Evolutionary conservation across 2,329 filamentous ascomycete species (phyloP).

Genomic region (Cladobotryum protrusum): DNA sequence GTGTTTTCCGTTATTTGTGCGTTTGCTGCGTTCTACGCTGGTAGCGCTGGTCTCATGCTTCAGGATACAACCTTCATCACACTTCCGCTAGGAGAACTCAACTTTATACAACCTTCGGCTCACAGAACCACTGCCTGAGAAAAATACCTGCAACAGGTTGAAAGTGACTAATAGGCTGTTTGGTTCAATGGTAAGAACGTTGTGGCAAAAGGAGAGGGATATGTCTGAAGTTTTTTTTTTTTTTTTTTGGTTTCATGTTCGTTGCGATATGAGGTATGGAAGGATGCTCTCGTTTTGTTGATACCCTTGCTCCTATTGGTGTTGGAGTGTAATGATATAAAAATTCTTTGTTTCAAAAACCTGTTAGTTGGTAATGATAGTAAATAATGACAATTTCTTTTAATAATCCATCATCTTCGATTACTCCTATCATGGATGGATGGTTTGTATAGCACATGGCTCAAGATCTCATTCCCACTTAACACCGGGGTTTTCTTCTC

Average conservation of each 20-base stretch:
- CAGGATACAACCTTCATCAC: conserved; percentile 35
- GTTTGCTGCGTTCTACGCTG: conserved; percentile 33
- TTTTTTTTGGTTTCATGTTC: background rate
- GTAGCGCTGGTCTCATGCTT: conserved; percentile 34
- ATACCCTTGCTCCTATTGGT: too few species aligned
- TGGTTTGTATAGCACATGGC: too few species aligned
- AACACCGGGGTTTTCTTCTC: too few species aligned
- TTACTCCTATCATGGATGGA: too few species aligned
- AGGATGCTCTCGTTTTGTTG: too few species aligned
- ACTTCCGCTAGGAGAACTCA: conserved; percentile 35
- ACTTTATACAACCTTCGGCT: background rate
- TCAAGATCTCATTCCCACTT: too few species aligned
- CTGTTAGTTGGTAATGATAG: background rate
- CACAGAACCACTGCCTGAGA: background rate
- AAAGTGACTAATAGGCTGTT: too few species aligned
- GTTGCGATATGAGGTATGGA: too few species aligned
- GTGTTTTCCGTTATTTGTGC: conserved; percentile 32
- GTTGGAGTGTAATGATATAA: too few species aligned
- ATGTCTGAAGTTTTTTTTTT: background rate
- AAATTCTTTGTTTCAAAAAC: background rate
- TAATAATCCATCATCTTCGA: background rate
- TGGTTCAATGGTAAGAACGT: too few species aligned
- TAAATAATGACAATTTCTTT: background rate
- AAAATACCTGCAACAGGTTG: too few species aligned
- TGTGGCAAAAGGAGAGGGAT: too few species aligned